Percentiles rank a stretch among this genome's conserved stretches.
phyloP scores from a whole-genome alignment of 345 rosid species.

The Eucalyptus curtisii region DNA sequence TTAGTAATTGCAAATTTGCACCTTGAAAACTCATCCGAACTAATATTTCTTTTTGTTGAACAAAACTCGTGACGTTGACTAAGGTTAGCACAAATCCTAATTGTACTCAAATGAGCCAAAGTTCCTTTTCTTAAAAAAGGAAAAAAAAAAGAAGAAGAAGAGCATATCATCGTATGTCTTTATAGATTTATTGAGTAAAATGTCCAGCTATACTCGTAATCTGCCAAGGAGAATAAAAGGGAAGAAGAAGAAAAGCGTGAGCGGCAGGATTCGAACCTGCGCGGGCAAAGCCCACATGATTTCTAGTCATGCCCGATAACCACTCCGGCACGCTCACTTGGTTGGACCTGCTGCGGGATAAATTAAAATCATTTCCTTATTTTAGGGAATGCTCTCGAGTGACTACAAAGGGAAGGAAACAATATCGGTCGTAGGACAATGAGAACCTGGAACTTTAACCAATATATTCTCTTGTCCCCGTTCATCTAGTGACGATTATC shows the following conservation, averaged over 20 bases:
- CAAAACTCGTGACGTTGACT: neutral
- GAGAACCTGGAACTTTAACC: neutral
- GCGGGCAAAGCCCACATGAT: constrained; percentile 95
- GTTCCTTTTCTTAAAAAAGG: too few relatives aligned
- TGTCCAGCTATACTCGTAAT: neutral
- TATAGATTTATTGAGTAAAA: neutral
- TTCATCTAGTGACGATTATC: neutral
- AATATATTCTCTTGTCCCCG: neutral
- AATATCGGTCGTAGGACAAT: neutral
- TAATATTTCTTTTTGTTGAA: neutral
- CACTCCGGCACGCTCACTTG: constrained; percentile 87
- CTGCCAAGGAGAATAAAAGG: neutral
- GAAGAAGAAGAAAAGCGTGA: neutral
- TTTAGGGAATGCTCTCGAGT: neutral
- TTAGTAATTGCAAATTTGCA: neutral
- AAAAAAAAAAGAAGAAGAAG: too few relatives aligned
- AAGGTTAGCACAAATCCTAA: neutral
- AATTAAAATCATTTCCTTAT: neutral
- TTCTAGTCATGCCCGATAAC: constrained; percentile 98
- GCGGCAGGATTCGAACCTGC: constrained; percentile 87
- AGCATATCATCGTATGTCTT: neutral
- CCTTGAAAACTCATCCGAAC: neutral
- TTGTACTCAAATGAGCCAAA: neutral
- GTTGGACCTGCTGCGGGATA: accelerated
- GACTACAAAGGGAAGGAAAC: neutral